Conservation (phyloP, 441 rosid genomes). For the Dalechampia spathulata region DNA sequence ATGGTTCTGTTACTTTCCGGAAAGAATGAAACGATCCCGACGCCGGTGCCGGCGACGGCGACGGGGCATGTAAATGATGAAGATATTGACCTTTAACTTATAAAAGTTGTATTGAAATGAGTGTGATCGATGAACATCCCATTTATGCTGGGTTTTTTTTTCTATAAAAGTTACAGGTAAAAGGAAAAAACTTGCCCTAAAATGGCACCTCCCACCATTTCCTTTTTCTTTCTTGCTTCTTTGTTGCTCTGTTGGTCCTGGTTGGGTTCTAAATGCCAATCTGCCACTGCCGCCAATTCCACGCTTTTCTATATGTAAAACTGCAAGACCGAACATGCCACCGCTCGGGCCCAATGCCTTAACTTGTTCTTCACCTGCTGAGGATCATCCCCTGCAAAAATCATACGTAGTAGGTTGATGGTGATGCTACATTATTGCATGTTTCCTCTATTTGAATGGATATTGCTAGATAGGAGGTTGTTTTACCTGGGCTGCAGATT, state of each 20-base stretch:
- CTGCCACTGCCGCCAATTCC: slow-evolving; percentile 12
- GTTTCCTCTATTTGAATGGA: no score
- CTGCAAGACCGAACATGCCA: slow-evolving; percentile 93
- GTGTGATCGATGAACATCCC: not conserved
- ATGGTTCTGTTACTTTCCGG: no score
- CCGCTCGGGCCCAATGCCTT: slow-evolving; percentile 99
- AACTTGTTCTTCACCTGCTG: slow-evolving; percentile 81
- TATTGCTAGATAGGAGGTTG: not conserved
- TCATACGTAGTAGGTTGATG: no score
- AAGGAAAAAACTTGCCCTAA: not conserved
- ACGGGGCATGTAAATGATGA: no score
- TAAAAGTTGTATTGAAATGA: not conserved
- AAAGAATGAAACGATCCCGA: not conserved
- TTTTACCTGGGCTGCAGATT: slow-evolving; percentile 67
- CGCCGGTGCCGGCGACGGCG: no score
- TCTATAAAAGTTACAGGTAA: no score
- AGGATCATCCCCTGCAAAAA: slow-evolving; percentile 87
- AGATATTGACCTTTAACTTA: no score
- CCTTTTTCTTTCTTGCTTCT: not conserved
- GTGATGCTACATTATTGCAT: no score
- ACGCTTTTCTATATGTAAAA: slow-evolving; percentile 30
- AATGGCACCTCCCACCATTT: not conserved
- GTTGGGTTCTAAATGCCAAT: no score
- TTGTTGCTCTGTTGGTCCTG: no score
- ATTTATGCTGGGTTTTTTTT: no score